Base-by-base conservation (phyloP, 2,329 filamentous ascomycete species). In the Fusarium sp. region DNA sequence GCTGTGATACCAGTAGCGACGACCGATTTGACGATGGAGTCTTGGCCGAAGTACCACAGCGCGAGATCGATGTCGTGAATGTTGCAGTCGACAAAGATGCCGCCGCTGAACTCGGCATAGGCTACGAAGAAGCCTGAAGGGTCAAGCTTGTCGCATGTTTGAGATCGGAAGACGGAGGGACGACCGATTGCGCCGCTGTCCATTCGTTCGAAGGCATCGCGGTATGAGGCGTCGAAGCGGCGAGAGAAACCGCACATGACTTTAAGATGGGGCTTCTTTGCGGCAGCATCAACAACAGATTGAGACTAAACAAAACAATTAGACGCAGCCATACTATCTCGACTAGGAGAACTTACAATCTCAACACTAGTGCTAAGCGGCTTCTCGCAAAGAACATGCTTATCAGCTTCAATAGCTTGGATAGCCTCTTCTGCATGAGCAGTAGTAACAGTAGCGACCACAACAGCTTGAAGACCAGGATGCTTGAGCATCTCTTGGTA, bases 61-160 rank as follows among this genome's bases (percentile, higher is more conserved):
- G 78, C 73, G 30, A 79, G 74, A 53, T 79, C 77, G 49, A 92
- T 92, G 72, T 92, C 90, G 81, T 92, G 90, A 74, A 92, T 88
- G 54, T 87, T 88, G 80, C 88, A 90, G 81, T 92, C 90, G 61
- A 92, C 90, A 72, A 92, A 92, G 76, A 92, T 91, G 24, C 90
- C 90, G 34, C 90, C 90, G 3, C 83, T 86, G 79, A 87, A 89
- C 71, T 88, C 82, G 14, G 90, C 88, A 78, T 92, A 92, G 30
- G 84, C 82, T 57, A 92, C 88, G 77, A 91, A 92, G 83, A 91
- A 92, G 52, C 90, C 90, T 0, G 83, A 84, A 0, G 88, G 87
- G 69, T 91, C 88, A 65, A 88, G 85, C 76, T 88, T 90, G 79
- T 92, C 90, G 79, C 89, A 91, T 5, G 90, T 92, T 78, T 92